Conservation (phyloP, 176 grass and related monocot genomes). For the Carex littledalei region DNA sequence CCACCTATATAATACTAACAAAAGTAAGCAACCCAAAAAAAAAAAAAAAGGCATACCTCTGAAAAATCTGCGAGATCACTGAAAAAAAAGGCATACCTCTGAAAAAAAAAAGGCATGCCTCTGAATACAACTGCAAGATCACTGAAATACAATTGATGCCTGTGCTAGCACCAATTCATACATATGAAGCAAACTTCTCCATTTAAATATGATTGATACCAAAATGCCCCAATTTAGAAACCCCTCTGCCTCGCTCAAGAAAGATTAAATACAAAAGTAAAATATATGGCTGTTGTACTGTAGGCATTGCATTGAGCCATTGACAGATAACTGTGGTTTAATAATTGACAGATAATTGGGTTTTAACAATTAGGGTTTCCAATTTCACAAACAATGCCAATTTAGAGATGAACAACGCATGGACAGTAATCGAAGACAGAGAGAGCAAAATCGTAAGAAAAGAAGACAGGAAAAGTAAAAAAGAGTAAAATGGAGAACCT, state of each 20-base stretch:
- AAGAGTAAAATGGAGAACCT: no score
- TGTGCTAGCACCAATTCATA: not conserved
- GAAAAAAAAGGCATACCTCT: not conserved
- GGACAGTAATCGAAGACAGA: no score
- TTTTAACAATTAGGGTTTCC: no score
- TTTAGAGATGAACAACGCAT: no score
- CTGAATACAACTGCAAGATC: not conserved
- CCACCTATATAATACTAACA: constrained; percentile 6
- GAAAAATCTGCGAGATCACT: not conserved
- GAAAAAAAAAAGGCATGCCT: no score
- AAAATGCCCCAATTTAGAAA: not conserved
- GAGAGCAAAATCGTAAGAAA: no score
- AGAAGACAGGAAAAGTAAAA: no score
- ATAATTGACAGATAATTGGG: no score
- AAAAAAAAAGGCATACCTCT: not conserved
- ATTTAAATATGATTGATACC: not conserved
- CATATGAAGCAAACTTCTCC: not conserved
- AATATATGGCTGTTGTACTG: not conserved
- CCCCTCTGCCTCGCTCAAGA: not conserved
- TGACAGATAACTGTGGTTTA: no score
- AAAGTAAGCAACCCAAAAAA: not conserved
- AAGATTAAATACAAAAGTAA: not conserved
- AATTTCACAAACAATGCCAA: no score
- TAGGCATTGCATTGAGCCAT: not conserved
- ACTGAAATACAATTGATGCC: not conserved